Conservation (phyloP, 2,329 filamentous ascomycete genomes). For the Botrytis squamosa region DNA sequence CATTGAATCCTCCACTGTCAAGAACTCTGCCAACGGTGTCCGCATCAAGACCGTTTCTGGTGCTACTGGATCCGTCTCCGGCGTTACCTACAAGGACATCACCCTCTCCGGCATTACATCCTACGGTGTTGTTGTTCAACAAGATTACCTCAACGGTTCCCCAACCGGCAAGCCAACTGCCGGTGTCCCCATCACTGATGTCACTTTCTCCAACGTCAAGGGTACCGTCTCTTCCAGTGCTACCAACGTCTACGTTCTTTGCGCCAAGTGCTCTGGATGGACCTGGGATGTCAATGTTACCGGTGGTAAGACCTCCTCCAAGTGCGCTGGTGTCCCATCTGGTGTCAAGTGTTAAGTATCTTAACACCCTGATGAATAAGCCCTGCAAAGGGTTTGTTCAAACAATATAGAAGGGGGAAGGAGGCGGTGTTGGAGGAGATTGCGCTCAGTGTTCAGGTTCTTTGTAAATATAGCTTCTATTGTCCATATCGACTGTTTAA, state of each 20-base stretch:
- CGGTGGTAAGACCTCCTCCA: slow-evolving; percentile 48
- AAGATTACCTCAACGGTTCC: slow-evolving; percentile 48
- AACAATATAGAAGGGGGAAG: background rate
- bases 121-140: slow-evolving; percentile 53
- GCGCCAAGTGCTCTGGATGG: slow-evolving; percentile 53
- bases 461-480: slow-evolving; percentile 7
- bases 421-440: background rate
- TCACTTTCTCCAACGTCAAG: slow-evolving; percentile 47
- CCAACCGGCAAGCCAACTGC: slow-evolving; percentile 33
- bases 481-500: slow-evolving; percentile 8
- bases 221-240: slow-evolving; percentile 43
- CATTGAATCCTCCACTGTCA: slow-evolving; percentile 49
- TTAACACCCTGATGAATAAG: background rate
- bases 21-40: slow-evolving; percentile 52
- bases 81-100: slow-evolving; percentile 54
- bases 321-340: slow-evolving; percentile 42
- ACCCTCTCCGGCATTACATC: slow-evolving; percentile 48
- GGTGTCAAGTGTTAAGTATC: slow-evolving; percentile 31
- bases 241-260: slow-evolving; percentile 53
- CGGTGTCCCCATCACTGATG: slow-evolving; percentile 53
- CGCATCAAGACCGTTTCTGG: slow-evolving; percentile 42
- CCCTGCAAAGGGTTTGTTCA: background rate
- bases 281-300: slow-evolving; percentile 52
- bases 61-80: slow-evolving; percentile 44
- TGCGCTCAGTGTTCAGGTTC: background rate